Conservation (phyloP, 306 rosid genomes). For the Myrica gale region DNA sequence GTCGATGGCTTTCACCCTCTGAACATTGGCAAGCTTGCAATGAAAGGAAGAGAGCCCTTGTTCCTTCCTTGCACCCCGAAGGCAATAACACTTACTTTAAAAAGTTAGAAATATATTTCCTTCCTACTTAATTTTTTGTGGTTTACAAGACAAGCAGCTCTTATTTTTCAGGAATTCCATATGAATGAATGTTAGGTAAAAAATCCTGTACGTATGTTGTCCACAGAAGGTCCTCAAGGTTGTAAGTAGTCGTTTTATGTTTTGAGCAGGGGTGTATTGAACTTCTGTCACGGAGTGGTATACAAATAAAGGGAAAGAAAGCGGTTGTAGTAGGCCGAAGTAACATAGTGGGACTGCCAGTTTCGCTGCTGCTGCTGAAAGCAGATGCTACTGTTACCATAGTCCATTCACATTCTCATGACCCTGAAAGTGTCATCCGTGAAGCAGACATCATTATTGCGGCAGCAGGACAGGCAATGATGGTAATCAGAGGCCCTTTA, state of each 20-base stretch:
- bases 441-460: slow-evolving; percentile 91
- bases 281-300: slow-evolving; percentile 74
- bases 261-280: slow-evolving; percentile 76
- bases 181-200: slow-evolving; percentile 7
- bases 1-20: slow-evolving; percentile 98
- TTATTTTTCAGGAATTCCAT: slow-evolving; percentile 14
- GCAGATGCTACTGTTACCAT: slow-evolving; percentile 81
- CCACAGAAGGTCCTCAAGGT: neutral
- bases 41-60: slow-evolving; percentile 91
- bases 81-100: slow-evolving; percentile 40
- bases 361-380: slow-evolving; percentile 79
- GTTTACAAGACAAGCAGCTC: neutral
- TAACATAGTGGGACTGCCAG: slow-evolving; percentile 91
- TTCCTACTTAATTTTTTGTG: neutral
- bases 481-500: slow-evolving; percentile 48
- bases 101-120: slow-evolving; percentile 2
- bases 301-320: slow-evolving; percentile 67
- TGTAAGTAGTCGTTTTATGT: neutral
- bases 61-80: slow-evolving; percentile 92
- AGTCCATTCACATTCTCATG: slow-evolving; percentile 67
- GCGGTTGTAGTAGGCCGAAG: slow-evolving; percentile 96
- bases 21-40: slow-evolving; percentile 90
- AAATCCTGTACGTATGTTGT: slow-evolving; percentile 4
- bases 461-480: slow-evolving; percentile 87
- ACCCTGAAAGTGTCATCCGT: slow-evolving; percentile 61